Evolutionary conservation across 768 basidiomycete genomes (phyloP).

Genomic region (Rubroboletus pulcherrimus): DNA sequence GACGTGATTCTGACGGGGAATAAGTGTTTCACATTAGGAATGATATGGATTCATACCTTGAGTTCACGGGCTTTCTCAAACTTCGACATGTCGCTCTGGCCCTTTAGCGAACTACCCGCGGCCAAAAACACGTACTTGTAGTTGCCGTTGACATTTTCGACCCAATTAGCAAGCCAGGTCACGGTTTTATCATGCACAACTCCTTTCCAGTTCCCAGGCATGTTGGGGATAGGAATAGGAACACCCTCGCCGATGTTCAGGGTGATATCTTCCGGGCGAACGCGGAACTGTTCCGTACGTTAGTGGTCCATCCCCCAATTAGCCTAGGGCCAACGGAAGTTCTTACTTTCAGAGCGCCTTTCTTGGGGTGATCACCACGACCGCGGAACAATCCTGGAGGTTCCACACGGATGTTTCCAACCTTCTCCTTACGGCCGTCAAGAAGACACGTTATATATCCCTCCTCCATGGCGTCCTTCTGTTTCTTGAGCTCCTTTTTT

Average conservation of each 20-base stretch:
- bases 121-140: slow-evolving; percentile 98
- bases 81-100: slow-evolving; percentile 95
- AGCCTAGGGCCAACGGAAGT: neutral
- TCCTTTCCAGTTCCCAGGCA: slow-evolving; percentile 87
- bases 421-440: slow-evolving; percentile 95
- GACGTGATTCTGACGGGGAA: slow-evolving; percentile 66
- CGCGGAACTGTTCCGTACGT: slow-evolving; percentile 56
- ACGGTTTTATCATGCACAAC: slow-evolving; percentile 92
- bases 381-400: slow-evolving; percentile 98
- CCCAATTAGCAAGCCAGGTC: slow-evolving; percentile 99
- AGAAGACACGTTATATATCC: slow-evolving; percentile 84
- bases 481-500: slow-evolving; percentile 88
- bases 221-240: slow-evolving; percentile 81
- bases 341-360: slow-evolving; percentile 87
- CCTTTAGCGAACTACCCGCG: slow-evolving; percentile 96
- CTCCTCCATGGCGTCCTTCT: slow-evolving; percentile 78
- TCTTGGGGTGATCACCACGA: slow-evolving; percentile 97
- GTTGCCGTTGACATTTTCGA: slow-evolving; percentile 94
- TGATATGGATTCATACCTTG: slow-evolving; percentile 52
- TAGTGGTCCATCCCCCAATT: slow-evolving; percentile 2
- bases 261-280: slow-evolving; percentile 92
- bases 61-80: slow-evolving; percentile 97
- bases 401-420: slow-evolving; percentile 97
- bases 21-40: slow-evolving; percentile 3
- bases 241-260: slow-evolving; percentile 84